A percentile compares a stretch with the other conserved stretches of the same genome.
These are phyloP conservation scores for Vachellia pachyceras DNA, from an alignment of 306 rosid genomes.

Conservation along the genomic window DNA sequence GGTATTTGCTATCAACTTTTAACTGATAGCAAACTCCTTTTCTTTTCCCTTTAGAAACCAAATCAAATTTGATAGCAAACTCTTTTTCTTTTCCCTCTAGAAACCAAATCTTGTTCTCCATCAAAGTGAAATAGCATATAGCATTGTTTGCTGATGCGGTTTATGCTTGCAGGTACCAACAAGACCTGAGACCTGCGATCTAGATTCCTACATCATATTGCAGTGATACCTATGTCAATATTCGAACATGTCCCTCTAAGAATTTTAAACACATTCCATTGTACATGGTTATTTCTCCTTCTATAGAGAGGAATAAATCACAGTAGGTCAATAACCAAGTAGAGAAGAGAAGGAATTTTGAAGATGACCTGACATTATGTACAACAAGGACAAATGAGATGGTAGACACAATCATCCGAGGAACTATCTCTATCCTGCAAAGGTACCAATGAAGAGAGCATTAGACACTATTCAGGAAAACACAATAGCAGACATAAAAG, in stretches of 20 bases:
- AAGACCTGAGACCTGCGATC: slow-evolving; percentile 24
- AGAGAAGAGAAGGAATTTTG: slow-evolving; percentile 19
- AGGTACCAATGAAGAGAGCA: too few species aligned
- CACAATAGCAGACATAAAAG: not conserved
- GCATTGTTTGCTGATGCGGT: slow-evolving; percentile 25
- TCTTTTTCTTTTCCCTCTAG: not conserved
- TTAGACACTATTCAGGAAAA: too few species aligned
- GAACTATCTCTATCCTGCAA: slow-evolving; percentile 56
- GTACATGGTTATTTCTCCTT: slow-evolving; percentile 9
- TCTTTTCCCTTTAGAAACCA: too few species aligned
- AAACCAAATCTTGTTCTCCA: slow-evolving; percentile 29
- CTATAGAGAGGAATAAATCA: not conserved
- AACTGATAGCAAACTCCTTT: too few species aligned
- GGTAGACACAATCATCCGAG: slow-evolving; percentile 50
- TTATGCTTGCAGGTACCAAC: not conserved
- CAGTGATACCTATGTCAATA: slow-evolving; percentile 27
- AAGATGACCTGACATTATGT: slow-evolving; percentile 55
- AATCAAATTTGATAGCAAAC: too few species aligned
- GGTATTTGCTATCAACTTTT: slow-evolving; percentile 5
- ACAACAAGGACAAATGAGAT: slow-evolving; percentile 61
- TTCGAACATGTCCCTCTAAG: not conserved
- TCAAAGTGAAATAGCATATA: slow-evolving; percentile 24
- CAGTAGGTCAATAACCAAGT: not conserved
- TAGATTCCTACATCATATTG: slow-evolving; percentile 70
- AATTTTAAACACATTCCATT: not conserved